Base-by-base conservation (phyloP, 2,329 filamentous ascomycete species). In the Aspergillus versicolor region DNA sequence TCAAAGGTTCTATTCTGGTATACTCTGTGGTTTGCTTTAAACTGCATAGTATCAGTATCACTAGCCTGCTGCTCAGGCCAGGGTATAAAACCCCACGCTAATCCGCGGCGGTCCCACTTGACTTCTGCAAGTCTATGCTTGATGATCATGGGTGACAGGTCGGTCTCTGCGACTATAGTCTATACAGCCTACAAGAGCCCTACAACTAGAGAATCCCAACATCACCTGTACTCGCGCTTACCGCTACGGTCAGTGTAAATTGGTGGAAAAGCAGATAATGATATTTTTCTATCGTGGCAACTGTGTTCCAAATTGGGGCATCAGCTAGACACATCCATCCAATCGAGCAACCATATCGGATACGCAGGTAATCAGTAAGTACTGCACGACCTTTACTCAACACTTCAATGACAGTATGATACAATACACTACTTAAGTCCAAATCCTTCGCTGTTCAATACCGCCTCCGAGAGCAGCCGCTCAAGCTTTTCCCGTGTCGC, bases 391-490 rank as follows among this genome's bases (percentile, higher is more conserved):
- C 45, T 37, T 38, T 27, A 53, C 51, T 45, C 51, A 44, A 52
- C 38, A 24, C 43, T 52, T 52, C 13, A 37, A 37, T 37, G 13
- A n/a, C 27, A 37, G 6, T 13, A 37, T n/a, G 34, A n/a, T 4
- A n/a, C 34, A 37, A n/a, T 7, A 37, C 13, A 37, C 45, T 61
- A 73, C 60, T 92, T 94, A 72, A 97, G 80, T 32, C 92, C 92
- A 81, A 97, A 97, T 3, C 92, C 92, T 72, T 96, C 91, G 68
- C 92, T 95, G 73, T 92, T 91, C 62, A 85, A 80, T n/a, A 96
- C 91, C 4, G 92, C 92, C 61, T 85, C 84, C 91, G 92, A 96
- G 32, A 97, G 77, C 78, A 87, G 86, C 51, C 74, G 76, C 71
- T 91, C 88, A 58, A 96, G 72, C 63, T 84, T 87, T 68, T 86